Conservation (phyloP, 495 filamentous ascomycete genomes). For the Tricharina praecox region DNA sequence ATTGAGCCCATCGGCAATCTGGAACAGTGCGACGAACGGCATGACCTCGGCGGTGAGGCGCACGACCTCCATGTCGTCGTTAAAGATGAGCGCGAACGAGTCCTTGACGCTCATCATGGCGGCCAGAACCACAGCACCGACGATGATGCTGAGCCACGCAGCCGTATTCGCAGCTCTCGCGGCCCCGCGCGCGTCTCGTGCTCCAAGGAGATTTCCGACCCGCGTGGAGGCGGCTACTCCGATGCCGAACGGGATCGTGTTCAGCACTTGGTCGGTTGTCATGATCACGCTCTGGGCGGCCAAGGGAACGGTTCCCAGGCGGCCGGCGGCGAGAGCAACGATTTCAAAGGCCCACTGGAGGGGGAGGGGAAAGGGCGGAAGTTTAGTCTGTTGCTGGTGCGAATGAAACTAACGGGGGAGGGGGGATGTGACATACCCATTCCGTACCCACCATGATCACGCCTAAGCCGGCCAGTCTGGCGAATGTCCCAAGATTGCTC, state of each 20-base stretch:
- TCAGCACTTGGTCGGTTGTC: slow-evolving; percentile 85
- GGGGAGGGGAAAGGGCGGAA: no score
- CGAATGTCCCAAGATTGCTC: slow-evolving; percentile 52
- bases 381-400: no score
- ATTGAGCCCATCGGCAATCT: slow-evolving; percentile 56
- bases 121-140: slow-evolving; percentile 52
- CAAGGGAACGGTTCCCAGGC: slow-evolving; percentile 64
- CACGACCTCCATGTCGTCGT: slow-evolving; percentile 60
- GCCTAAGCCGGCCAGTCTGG: slow-evolving; percentile 58
- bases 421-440: slow-evolving; percentile 35
- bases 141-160: slow-evolving; percentile 52
- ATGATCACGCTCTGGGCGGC: slow-evolving; percentile 87
- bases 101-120: slow-evolving; percentile 58
- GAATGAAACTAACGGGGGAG: background rate
- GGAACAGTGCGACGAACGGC: slow-evolving; percentile 80
- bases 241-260: slow-evolving; percentile 81
- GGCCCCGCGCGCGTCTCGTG: slow-evolving; percentile 49
- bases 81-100: slow-evolving; percentile 70
- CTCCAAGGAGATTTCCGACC: slow-evolving; percentile 31
- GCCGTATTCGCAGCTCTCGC: slow-evolving; percentile 60
- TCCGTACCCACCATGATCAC: slow-evolving; percentile 83
- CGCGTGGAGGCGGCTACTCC: slow-evolving; percentile 3
- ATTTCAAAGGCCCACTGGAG: slow-evolving; percentile 79
- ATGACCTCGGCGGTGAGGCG: slow-evolving; percentile 62
- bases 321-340: slow-evolving; percentile 74